Evolutionary conservation across 371 early-diverging fungal species (phyloP).

Genomic region (Furculomyces boomerangus): DNA sequence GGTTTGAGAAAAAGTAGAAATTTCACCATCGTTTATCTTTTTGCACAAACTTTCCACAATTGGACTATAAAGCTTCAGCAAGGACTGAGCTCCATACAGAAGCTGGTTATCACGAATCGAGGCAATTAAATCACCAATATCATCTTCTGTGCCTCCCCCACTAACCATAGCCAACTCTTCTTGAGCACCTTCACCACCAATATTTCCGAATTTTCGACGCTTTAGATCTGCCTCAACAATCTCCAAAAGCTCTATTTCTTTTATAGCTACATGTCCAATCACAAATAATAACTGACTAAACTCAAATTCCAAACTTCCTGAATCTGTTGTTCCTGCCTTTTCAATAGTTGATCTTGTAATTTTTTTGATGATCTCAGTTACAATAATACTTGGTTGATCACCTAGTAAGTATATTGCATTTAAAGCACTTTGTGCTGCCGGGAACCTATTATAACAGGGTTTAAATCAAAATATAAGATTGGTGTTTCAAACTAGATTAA

Average conservation of each 20-base stretch:
- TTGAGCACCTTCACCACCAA: slow-evolving; percentile 9
- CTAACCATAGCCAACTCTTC: slow-evolving; percentile 79
- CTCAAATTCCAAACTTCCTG: slow-evolving; percentile 9
- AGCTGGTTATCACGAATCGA: slow-evolving; percentile 81
- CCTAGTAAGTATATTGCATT: slow-evolving; percentile 73
- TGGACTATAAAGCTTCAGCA: slow-evolving; percentile 66
- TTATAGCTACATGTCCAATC: slow-evolving; percentile 86
- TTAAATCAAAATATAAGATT: slow-evolving; percentile 12
- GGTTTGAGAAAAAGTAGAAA: slow-evolving; percentile 19
- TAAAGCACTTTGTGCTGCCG: slow-evolving; percentile 78
- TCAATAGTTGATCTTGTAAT: slow-evolving; percentile 6
- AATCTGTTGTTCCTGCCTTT: not conserved
- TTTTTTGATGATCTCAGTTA: slow-evolving; percentile 46
- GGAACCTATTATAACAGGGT: slow-evolving; percentile 30
- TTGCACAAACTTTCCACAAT: slow-evolving; percentile 62
- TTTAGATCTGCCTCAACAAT: slow-evolving; percentile 75
- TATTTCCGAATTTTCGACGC: slow-evolving; percentile 23
- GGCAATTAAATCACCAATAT: slow-evolving; percentile 70
- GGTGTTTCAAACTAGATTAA: not conserved
- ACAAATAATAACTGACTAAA: slow-evolving; percentile 59
- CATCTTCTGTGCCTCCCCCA: slow-evolving; percentile 44
- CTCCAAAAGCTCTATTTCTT: slow-evolving; percentile 88
- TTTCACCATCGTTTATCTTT: slow-evolving; percentile 43
- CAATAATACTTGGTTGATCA: slow-evolving; percentile 71
- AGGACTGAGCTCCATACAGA: slow-evolving; percentile 51